Base-by-base conservation (phyloP, 2,329 filamentous ascomycete species). In the Trichoderma simmonsii region DNA sequence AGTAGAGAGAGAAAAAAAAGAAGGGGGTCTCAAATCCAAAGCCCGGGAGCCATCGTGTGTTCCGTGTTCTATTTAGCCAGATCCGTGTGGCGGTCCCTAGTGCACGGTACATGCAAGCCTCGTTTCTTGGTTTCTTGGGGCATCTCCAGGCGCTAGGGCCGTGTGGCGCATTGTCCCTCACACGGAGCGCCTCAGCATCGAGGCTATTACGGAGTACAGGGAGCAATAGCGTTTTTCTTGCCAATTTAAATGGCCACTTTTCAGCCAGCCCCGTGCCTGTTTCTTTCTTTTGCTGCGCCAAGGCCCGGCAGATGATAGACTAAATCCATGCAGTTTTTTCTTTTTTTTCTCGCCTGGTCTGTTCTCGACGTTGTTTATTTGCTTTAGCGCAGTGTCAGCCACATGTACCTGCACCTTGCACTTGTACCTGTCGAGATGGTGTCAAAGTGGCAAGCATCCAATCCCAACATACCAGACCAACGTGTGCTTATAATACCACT, bases 161-260 rank as follows among this genome's bases (percentile, higher is more conserved):
- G 71, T 72, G 66, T 70, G 67, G 71, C 66, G 71, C 71, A 72
- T 70, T n/a, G 26, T 30, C 24, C 24, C 21, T 70, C 66, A 36
- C 67, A 72, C 71, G 70, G 70, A 63, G 59, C 39, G 26, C 24
- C 36, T 34, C 28, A 21, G 34, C 11, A 60, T 32, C 11, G 57
- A 60, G 26, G 26, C 24, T 15, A 24, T 14, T 21, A 24, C 48
- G 11, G 21, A 12, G 15, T 21, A 24, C 48, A 54, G 48, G 48
- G 48, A 54, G 48, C 56, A 69, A 62, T 57, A 28, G 64, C 28
- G 21, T 59, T 56, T 15, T 11, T 12, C 21, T 8, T 21, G 18
- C 32, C 64, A 43, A 59, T 43, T 59, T 67, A 2, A 39, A 59
- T 24, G 60, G 60, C 54, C 32, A 21, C 34, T 43, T 54, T 67